Percentiles rank a stretch among this genome's conserved stretches.
Conservation (phyloP, 306 rosid genomes). For the Cicer arietinum region DNA sequence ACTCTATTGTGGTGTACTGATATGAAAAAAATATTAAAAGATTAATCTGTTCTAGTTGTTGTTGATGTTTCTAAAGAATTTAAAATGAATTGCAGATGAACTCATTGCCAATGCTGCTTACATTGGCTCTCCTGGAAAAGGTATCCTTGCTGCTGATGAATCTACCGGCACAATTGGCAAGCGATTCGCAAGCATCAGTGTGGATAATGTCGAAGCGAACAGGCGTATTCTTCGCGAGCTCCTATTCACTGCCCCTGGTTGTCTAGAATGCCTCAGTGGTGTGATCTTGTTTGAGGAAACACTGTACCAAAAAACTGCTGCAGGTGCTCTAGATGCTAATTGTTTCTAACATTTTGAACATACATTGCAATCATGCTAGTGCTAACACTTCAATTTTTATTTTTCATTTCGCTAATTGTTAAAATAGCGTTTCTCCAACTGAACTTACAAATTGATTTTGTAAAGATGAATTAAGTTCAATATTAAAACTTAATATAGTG, state of each 20-base stretch:
- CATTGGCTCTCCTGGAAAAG: slow-evolving; percentile 96
- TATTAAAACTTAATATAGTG: too few species aligned
- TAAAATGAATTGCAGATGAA: slow-evolving; percentile 67
- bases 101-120: slow-evolving; percentile 84
- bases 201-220: slow-evolving; percentile 75
- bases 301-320: slow-evolving; percentile 77
- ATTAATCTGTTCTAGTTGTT: neutral
- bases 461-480: too few species aligned
- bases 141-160: slow-evolving; percentile 97
- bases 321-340: slow-evolving; percentile 49
- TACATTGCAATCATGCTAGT: neutral
- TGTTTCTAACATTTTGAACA: neutral
- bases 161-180: slow-evolving; percentile 96
- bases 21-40: neutral
- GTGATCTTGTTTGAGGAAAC: slow-evolving; percentile 92
- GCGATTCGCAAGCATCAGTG: slow-evolving; percentile 80
- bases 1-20: neutral
- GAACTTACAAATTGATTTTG: too few species aligned
- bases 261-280: slow-evolving; percentile 74
- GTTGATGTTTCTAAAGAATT: slow-evolving; percentile 22
- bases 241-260: slow-evolving; percentile 86
- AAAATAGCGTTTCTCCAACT: neutral
- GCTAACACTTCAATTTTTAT: neutral
- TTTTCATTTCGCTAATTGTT: neutral
- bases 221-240: slow-evolving; percentile 86